These are phyloP conservation scores for Phytophthora ramorum DNA, from an alignment of 352 stramenopile genomes.

Conservation along the genomic window DNA sequence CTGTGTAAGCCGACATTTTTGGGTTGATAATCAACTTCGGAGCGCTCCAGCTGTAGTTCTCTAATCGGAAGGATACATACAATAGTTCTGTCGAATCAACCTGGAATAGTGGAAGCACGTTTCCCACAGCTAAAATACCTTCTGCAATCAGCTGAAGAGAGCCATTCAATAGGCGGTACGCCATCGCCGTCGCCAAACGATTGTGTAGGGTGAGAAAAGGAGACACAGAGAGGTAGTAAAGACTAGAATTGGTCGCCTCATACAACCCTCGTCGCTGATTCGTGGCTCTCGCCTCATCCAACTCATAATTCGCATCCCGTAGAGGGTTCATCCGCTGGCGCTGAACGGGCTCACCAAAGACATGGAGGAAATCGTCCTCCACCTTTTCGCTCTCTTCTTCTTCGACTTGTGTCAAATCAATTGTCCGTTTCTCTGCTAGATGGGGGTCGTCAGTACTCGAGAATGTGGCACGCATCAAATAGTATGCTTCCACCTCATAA, in stretches of 20 bases:
- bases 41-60: conserved; percentile 90
- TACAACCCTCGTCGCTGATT: conserved; percentile 83
- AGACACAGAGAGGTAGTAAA: conserved; percentile 85
- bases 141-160: conserved; percentile 88
- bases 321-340: conserved; percentile 64
- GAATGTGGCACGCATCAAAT: conserved; percentile 86
- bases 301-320: conserved; percentile 77
- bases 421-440: conserved; percentile 22
- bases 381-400: conserved; percentile 77
- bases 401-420: conserved; percentile 42
- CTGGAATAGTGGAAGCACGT: conserved; percentile 86
- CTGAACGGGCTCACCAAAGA: conserved; percentile 64
- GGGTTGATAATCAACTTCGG: conserved; percentile 84
- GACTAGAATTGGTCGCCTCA: conserved; percentile 85
- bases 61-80: conserved; percentile 85
- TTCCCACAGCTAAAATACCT: conserved; percentile 85
- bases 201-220: conserved; percentile 89
- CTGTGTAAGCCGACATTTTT: conserved; percentile 65
- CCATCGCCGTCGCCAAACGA: conserved; percentile 78
- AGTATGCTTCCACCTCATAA: conserved; percentile 90
- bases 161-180: conserved; percentile 84
- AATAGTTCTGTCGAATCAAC: conserved; percentile 68
- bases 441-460: conserved; percentile 63
- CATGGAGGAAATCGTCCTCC: conserved; percentile 82
- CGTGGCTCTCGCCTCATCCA: conserved; percentile 79